Evolutionary conservation across 2,329 filamentous ascomycete species (phyloP).

Genomic region (Dactylellina leptospora): DNA sequence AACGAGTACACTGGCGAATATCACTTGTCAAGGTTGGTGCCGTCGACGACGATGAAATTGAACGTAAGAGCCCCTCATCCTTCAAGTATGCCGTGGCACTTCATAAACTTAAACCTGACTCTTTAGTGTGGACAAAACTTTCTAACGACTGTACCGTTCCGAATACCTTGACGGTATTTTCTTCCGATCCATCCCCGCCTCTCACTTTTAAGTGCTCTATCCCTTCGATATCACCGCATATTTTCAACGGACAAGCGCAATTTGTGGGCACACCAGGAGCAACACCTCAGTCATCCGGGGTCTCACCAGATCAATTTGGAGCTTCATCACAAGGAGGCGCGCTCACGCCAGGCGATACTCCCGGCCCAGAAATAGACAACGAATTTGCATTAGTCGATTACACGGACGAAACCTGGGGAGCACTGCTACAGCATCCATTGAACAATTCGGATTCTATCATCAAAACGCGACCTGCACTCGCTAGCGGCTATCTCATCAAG

Average conservation of each 20-base stretch:
- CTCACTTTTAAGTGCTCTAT: conserved; percentile 53
- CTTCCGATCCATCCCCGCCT: conserved; percentile 55
- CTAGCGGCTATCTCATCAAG: conserved; percentile 74
- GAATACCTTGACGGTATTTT: conserved; percentile 54
- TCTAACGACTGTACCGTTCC: conserved; percentile 36
- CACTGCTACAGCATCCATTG: conserved; percentile 70
- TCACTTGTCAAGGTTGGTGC: conserved; percentile 76
- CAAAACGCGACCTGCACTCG: conserved; percentile 68
- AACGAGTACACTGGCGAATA: conserved; percentile 79
- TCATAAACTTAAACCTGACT: too few relatives aligned
- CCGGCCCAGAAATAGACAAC: conserved; percentile 65
- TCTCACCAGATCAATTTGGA: conserved; percentile 69
- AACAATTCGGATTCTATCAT: conserved; percentile 67
- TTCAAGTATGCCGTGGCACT: too few relatives aligned
- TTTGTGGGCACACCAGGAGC: conserved; percentile 53
- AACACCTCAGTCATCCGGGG: conserved; percentile 58
- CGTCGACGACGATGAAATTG: conserved; percentile 73
- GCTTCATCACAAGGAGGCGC: conserved; percentile 51
- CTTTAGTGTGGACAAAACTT: conserved; percentile 42
- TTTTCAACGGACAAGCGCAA: conserved; percentile 54
- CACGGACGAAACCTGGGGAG: conserved; percentile 79
- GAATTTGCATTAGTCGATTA: conserved; percentile 76
- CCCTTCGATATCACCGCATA: conserved; percentile 52
- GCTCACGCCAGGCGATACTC: conserved; percentile 53
- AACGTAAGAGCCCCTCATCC: too few relatives aligned